Evolutionary conservation across 208 protist species (phyloP), one percentile per base, ranked within the genome.

Genomic region (Porcisia deanei): DNA sequence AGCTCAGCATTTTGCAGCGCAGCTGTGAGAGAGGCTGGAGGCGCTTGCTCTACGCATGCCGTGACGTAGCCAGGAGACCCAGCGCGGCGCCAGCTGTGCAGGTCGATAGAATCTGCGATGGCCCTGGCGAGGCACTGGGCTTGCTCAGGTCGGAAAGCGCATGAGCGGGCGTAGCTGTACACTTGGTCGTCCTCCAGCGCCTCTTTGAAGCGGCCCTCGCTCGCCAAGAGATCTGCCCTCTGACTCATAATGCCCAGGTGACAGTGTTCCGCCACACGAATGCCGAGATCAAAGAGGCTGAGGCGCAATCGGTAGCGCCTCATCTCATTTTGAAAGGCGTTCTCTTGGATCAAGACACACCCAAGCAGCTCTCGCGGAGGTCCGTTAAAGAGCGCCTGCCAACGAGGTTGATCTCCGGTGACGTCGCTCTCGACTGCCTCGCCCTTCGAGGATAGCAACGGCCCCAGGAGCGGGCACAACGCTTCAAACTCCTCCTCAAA

Each of bases 251-350:
- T 88, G 59, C 89, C 80, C 37, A 97, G 73, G 74, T 97, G 93
- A 83, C 90, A 94, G 72, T 97, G 93, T 84, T 97, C 93, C 3
- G 87, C 93, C 1, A 97, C 93, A 39, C 93, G 90, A 52, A 93
- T 78, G 70, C 93, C 93, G 65, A 94, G 83, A 63, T 95, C 89
- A 64, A 95, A 97, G 18, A 97, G 87, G 65, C 82, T 83, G 39
- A 97, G 80, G 47, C 93, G 90, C 55, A 97, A 79, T 8, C 93
- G 93, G 75, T 97, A 97, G 67, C 86, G 78, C 71, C 88, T 85
- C 82, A 95, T 75, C 71, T 97, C 93, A 74, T 93, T 94, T 65
- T 97, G 93, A 66, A 97, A 97, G 45, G 93, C 93, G 70, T 90
- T 88, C 37, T 85, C 84, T 80, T 97, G 89, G 53, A 97, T 85